Evolutionary conservation across 495 filamentous ascomycete species (phyloP), one percentile per base, ranked within the genome.

Genomic region (Bathelium albidoporum): DNA sequence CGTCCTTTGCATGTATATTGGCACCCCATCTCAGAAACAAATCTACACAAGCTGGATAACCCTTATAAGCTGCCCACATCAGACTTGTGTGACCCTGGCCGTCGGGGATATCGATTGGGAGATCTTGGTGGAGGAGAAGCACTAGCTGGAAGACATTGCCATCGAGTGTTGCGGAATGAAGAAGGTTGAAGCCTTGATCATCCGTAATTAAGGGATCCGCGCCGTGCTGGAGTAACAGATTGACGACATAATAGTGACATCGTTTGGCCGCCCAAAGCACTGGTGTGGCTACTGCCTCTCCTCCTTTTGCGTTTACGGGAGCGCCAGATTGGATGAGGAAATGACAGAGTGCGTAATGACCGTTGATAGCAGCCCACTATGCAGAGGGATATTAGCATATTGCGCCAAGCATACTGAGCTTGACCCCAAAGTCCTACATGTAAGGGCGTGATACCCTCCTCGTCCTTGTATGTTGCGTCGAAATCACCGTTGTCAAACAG

Each of bases 61-160:
- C 95, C 72, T 97, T 98, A 76, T 98, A 98, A 32, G 92, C 92
- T 28, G 95, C 89, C 94, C 94, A 98, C 94, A 98, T 98, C 60
- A 98, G 77, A 41, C 85, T 86, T 1, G 95, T 97, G 75, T 98
- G 95, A 12, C 90, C 88, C 69, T 89, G 88, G 60, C 87, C 80
- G 76, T 98, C 94, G 36, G 86, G 81, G 20, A 90, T 87, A 72
- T 98, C 94, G 63, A 98, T 87, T 14, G 91, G 89, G 44, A 98
- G 91, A 68, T 91, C 90, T 69, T 96, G 90, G 74, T 97, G 94
- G 1, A 98, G 79, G 16, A 90, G 79, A 2, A 98, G 77, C 31
- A 93, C 81, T n/a, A 98, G 79, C 58, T 96, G 80, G 68, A 94
- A 88, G n/a, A 95, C 87, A 71, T 96, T 97, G 66, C 95, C 94